These are phyloP conservation scores for Puccinia novopanici DNA, from an alignment of 1,284 basidiomycete genomes.

Conservation along the genomic window DNA sequence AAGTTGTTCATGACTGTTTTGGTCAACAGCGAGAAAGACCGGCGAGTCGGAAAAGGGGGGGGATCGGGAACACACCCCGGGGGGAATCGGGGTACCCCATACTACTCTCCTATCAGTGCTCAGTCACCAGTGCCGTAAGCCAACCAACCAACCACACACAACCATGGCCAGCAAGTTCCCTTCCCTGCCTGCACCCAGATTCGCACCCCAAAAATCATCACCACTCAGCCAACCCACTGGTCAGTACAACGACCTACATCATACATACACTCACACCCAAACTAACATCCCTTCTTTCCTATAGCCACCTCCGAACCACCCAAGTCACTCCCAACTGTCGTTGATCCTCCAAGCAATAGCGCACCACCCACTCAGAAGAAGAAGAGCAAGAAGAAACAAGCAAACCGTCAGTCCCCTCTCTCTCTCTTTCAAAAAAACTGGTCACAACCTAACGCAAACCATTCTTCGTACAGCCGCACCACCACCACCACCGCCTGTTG, in stretches of 20 bases:
- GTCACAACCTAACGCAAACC: neutral
- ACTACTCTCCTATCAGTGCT: too few species aligned
- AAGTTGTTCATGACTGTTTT: too few species aligned
- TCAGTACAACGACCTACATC: neutral
- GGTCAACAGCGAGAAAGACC: too few species aligned
- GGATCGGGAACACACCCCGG: too few species aligned
- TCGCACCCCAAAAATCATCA: constrained; percentile 47
- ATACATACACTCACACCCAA: too few species aligned
- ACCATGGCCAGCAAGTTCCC: constrained; percentile 45
- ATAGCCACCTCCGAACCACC: too few species aligned
- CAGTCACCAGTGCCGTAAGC: too few species aligned
- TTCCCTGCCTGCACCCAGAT: constrained; percentile 35
- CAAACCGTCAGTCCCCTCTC: neutral
- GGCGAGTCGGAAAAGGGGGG: too few species aligned
- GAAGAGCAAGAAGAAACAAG: neutral
- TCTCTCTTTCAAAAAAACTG: neutral
- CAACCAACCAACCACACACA: neutral
- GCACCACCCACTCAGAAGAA: neutral
- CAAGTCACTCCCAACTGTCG: too few species aligned
- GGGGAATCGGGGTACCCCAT: too few species aligned
- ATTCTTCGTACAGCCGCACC: neutral
- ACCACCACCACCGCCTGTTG: neutral
- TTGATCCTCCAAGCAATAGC: too few species aligned
- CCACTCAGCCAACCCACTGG: constrained; percentile 40
- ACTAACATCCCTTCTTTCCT: neutral